These are phyloP conservation scores for Pseudopithomyces maydicus DNA, from an alignment of 2,329 filamentous ascomycete species.

Conservation along the genomic window DNA sequence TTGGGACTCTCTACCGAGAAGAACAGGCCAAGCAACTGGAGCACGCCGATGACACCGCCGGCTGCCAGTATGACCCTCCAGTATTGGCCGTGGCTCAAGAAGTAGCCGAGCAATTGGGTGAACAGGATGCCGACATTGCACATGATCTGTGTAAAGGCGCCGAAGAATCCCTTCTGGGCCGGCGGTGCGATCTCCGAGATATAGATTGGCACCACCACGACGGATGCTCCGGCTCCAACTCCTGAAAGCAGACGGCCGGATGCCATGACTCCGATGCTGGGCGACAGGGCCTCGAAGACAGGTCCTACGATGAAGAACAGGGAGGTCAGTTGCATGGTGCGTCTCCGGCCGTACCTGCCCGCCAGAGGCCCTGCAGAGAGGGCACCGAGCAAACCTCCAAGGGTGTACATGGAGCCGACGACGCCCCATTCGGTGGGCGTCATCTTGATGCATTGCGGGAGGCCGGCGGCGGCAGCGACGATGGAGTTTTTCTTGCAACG, in stretches of 20 bases:
- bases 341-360: slow-evolving; percentile 74
- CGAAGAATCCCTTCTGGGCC: slow-evolving; percentile 75
- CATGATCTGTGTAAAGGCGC: slow-evolving; percentile 85
- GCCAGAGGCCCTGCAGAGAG: slow-evolving; percentile 80
- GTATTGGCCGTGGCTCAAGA: slow-evolving; percentile 75
- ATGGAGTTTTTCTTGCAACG: slow-evolving; percentile 74
- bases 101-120: slow-evolving; percentile 84
- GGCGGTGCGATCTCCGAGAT: slow-evolving; percentile 86
- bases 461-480: slow-evolving; percentile 43
- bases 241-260: slow-evolving; percentile 81
- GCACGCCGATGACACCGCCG: slow-evolving; percentile 69
- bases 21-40: slow-evolving; percentile 73
- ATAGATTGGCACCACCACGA: slow-evolving; percentile 93
- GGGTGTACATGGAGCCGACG: slow-evolving; percentile 86
- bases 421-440: slow-evolving; percentile 78
- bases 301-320: slow-evolving; percentile 78
- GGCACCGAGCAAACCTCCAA: slow-evolving; percentile 86
- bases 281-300: slow-evolving; percentile 72
- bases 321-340: slow-evolving; percentile 77
- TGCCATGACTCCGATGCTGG: slow-evolving; percentile 69
- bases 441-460: slow-evolving; percentile 89
- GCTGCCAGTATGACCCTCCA: slow-evolving; percentile 85
- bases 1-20: slow-evolving; percentile 81
- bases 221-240: slow-evolving; percentile 82
- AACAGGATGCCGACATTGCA: slow-evolving; percentile 89